phyloP scores from a whole-genome alignment of 495 filamentous ascomycete species.

The Sordaria brevicollis region DNA sequence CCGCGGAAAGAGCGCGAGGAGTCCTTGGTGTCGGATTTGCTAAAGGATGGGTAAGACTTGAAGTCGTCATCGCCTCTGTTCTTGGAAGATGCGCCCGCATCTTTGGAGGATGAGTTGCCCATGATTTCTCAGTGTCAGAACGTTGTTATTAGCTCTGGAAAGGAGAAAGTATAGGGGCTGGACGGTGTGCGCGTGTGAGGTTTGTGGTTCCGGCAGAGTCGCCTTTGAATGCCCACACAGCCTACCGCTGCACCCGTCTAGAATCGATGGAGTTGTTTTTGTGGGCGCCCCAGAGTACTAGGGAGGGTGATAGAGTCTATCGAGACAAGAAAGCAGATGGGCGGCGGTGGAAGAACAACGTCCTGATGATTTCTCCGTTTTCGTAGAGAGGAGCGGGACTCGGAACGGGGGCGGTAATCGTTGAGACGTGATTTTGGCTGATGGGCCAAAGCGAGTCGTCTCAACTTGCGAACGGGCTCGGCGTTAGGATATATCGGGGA shows the following conservation, averaged over 20 bases:
- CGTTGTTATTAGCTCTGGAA: constrained; percentile 15
- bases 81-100: constrained; percentile 37
- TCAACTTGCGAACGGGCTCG: constrained; percentile 1
- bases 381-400: constrained; percentile 13
- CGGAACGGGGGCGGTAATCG: constrained; percentile 4
- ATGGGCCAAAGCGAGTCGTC: not conserved
- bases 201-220: constrained; percentile 26
- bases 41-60: constrained; percentile 82
- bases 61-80: constrained; percentile 33
- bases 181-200: constrained; percentile 31
- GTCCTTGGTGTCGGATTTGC: constrained; percentile 89
- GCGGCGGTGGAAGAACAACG: constrained; percentile 32
- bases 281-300: constrained; percentile 19
- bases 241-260: constrained; percentile 33
- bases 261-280: constrained; percentile 10
- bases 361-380: constrained; percentile 34
- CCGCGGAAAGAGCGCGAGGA: constrained; percentile 83
- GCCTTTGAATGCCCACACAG: constrained; percentile 31
- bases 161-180: constrained; percentile 21
- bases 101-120: constrained; percentile 90
- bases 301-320: constrained; percentile 38
- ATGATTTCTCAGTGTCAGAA: constrained; percentile 41
- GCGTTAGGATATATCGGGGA: constrained; percentile 9
- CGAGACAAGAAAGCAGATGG: constrained; percentile 35
- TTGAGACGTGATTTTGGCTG: constrained; percentile 2